These are phyloP conservation scores for Exutisphaerella laricina DNA, from an alignment of 2,329 filamentous ascomycete species.

Conservation along the genomic window DNA sequence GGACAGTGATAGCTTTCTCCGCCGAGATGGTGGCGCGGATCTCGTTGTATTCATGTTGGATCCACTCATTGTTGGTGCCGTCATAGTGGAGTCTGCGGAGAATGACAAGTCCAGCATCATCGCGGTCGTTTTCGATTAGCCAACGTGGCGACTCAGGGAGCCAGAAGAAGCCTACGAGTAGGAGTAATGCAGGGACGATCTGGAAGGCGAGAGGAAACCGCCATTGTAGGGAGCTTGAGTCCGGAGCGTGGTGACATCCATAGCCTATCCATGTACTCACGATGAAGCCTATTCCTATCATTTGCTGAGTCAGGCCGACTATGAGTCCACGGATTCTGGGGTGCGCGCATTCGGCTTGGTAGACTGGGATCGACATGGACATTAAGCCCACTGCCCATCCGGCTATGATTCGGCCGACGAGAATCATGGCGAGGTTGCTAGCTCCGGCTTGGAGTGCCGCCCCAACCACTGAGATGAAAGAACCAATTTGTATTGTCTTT, in stretches of 20 bases:
- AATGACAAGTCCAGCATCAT: conserved; percentile 17
- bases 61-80: conserved; percentile 52
- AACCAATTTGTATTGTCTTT: conserved; percentile 56
- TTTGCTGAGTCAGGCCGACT: conserved; percentile 53
- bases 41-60: conserved; percentile 53
- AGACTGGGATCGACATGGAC: conserved; percentile 57
- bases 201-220: conserved; percentile 44
- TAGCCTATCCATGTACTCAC: conserved; percentile 51
- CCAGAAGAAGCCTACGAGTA: conserved; percentile 40
- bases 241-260: conserved; percentile 37
- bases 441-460: conserved; percentile 55
- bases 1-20: conserved; percentile 50
- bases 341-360: conserved; percentile 58
- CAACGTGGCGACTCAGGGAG: conserved; percentile 14
- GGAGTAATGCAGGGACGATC: conserved; percentile 40
- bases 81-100: conserved; percentile 50
- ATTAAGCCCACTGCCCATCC: conserved; percentile 55
- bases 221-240: conserved; percentile 34
- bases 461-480: conserved; percentile 53
- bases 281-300: conserved; percentile 54
- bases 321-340: conserved; percentile 54
- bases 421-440: conserved; percentile 52
- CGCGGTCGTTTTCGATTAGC: conserved; percentile 27
- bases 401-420: conserved; percentile 54
- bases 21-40: conserved; percentile 59